A percentile compares a stretch with the other conserved stretches of the same genome.
These are phyloP conservation scores for Nothomitra cinnamomea DNA, from an alignment of 2,329 filamentous ascomycete species.

Conservation along the genomic window DNA sequence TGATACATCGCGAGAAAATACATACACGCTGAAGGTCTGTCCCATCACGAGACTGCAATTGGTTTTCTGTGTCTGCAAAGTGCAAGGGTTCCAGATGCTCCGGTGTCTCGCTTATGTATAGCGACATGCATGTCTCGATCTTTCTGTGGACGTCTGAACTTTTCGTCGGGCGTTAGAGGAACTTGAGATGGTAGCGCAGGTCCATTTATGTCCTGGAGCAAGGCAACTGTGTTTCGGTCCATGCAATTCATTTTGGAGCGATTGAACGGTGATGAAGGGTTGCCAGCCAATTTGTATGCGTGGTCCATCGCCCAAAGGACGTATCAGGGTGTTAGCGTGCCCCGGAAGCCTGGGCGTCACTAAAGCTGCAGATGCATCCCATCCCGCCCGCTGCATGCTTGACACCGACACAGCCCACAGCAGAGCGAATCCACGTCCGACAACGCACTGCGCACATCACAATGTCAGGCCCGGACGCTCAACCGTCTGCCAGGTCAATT, in stretches of 20 bases:
- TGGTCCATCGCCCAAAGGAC: neutral
- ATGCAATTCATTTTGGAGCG: neutral
- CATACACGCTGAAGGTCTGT: neutral
- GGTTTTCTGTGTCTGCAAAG: neutral
- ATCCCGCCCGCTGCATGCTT: neutral
- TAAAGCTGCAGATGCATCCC: neutral
- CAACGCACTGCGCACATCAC: slow-evolving; percentile 3
- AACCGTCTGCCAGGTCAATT: neutral
- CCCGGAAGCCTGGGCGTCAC: slow-evolving; percentile 1
- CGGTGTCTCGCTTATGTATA: slow-evolving; percentile 3
- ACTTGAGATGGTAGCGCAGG: neutral
- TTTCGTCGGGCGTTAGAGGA: neutral
- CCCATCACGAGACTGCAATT: neutral
- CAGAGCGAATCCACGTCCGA: slow-evolving; percentile 1
- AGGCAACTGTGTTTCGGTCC: too few species aligned
- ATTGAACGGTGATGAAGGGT: neutral
- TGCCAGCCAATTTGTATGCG: neutral
- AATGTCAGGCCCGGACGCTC: neutral
- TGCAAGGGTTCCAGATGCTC: slow-evolving; percentile 1
- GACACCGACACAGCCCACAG: neutral
- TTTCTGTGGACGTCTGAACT: slow-evolving; percentile 1
- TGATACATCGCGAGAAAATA: neutral
- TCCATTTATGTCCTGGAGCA: neutral
- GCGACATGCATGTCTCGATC: neutral
- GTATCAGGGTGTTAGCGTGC: neutral